Evolutionary conservation across 2,329 filamentous ascomycete genomes (phyloP).

Genomic region (Myrmaecium sp.): DNA sequence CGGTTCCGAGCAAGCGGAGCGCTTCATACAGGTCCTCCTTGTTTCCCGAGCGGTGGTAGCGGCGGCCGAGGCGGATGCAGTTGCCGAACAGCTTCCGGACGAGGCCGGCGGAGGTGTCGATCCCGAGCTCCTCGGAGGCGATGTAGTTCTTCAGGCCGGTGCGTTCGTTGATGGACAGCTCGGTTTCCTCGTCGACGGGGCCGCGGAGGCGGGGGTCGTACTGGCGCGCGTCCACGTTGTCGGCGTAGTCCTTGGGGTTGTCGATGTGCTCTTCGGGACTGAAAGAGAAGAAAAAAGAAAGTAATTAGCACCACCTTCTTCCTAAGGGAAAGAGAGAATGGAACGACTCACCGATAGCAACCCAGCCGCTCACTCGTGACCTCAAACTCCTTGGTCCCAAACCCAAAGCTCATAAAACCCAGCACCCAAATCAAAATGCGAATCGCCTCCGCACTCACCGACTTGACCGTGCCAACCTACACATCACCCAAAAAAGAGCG

Average conservation of each 20-base stretch:
- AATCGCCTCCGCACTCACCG: constrained; percentile 79
- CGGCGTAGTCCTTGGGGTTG: constrained; percentile 67
- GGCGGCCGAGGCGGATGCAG: constrained; percentile 65
- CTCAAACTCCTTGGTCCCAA: constrained; percentile 69
- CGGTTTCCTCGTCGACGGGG: constrained; percentile 59
- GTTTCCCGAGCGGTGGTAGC: constrained; percentile 47
- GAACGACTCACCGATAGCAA: constrained; percentile 46
- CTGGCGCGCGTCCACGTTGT: constrained; percentile 68
- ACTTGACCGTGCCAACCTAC: constrained; percentile 64
- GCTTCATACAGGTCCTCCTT: constrained; percentile 76
- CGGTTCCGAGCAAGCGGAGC: constrained; percentile 71
- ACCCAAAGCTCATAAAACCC: constrained; percentile 79
- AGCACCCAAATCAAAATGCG: constrained; percentile 77
- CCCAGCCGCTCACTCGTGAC: constrained; percentile 64
- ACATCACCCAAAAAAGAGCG: background rate
- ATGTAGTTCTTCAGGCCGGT: constrained; percentile 78
- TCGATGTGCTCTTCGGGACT: constrained; percentile 67
- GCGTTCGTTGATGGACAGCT: constrained; percentile 58
- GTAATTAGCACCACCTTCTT: no score
- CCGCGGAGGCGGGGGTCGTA: constrained; percentile 71
- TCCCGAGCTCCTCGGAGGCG: constrained; percentile 60
- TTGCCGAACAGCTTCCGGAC: constrained; percentile 56
- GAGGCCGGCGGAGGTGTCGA: constrained; percentile 67
- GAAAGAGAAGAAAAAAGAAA: background rate
- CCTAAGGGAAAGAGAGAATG: no score